phyloP scores from a whole-genome alignment of 129 eudicot genomes.

The Helianthus tuberosus region DNA sequence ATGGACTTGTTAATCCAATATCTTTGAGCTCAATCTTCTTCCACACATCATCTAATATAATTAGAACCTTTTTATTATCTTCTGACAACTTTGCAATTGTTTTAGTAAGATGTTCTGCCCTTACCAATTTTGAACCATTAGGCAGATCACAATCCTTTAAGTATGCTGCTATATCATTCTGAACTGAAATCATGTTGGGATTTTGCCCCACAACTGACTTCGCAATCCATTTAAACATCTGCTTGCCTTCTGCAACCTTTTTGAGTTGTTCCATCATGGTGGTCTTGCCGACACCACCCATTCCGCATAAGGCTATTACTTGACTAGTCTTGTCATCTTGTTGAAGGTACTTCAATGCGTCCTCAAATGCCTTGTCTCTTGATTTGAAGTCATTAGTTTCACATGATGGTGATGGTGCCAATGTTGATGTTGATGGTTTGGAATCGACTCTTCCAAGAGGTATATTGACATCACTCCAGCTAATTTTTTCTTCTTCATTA shows the following conservation, averaged over 20 bases:
- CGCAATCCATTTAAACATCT: slow-evolving; percentile 6
- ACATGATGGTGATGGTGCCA: too few species aligned
- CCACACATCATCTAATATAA: slow-evolving; percentile 28
- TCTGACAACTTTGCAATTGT: neutral
- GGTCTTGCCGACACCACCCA: slow-evolving; percentile 32
- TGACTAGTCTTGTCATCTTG: slow-evolving; percentile 1
- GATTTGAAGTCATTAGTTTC: neutral
- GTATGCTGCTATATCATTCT: slow-evolving; percentile 1
- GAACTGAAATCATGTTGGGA: neutral
- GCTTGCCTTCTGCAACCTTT: neutral
- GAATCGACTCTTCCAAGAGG: too few species aligned
- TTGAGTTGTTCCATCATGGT: slow-evolving; percentile 30
- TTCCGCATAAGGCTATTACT: slow-evolving; percentile 23
- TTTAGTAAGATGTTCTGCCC: slow-evolving; percentile 13
- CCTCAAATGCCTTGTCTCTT: neutral
- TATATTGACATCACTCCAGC: too few species aligned
- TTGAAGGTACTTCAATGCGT: neutral
- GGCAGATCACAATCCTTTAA: neutral
- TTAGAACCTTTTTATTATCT: neutral
- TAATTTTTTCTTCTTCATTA: too few species aligned
- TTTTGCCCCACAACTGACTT: slow-evolving; percentile 12
- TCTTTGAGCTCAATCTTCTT: slow-evolving; percentile 1
- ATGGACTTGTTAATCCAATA: slow-evolving; percentile 11
- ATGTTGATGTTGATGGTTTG: too few species aligned
- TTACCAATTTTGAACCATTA: neutral